Base-by-base conservation (phyloP, 139 green algal genomes). In the Micractinium sp. region DNA sequence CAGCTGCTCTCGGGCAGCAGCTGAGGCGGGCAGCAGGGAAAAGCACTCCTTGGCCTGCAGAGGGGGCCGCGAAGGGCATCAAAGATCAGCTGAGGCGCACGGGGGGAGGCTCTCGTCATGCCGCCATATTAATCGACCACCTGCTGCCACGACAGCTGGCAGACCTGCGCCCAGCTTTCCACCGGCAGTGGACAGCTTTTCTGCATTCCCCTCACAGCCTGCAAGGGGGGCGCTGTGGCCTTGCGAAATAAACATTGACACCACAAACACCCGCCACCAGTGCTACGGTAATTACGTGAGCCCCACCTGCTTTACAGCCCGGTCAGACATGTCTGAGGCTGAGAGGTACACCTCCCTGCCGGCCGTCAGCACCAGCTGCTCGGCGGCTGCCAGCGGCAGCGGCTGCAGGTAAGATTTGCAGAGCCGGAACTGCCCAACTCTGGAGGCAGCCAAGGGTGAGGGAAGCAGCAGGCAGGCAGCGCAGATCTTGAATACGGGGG, bases 41-140 rank as follows among this genome's bases (percentile, higher is more conserved):
- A 93, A 80, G 60, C 90, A 88, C 33, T 92, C 76, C 39, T 85
- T 69, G 1, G 88, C 91, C 90, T 92, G 85, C 71, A 91, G 2
- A 29, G 2, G 14, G 5, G 5, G 14, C 19, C 47, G 23, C 23
- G 47, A 33, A 73, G 18, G 23, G 15, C 23, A 2, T 35, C 2
- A 41, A 41, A 20, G 25, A 71, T 27, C 12, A 71, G 63, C 63
- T 5, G 7, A 71, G 63, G 2, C 63, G 14, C 63, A 29, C 2
- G 63, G 9, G 15, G 47, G 47, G 47, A 56, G 47, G 9, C 47
- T 5, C 3, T 38, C 20, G 69, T 4, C 29, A 76, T 76, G 69
- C 19, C 18, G 9, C 12, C 63, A 71, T 29, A 5, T 9, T 56
- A 56, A 5, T 56, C 47, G 47, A 56, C 47, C 47, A 56, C 47